phyloP scores from a whole-genome alignment of 345 rosid species.

The Microthlaspi erraticum region DNA sequence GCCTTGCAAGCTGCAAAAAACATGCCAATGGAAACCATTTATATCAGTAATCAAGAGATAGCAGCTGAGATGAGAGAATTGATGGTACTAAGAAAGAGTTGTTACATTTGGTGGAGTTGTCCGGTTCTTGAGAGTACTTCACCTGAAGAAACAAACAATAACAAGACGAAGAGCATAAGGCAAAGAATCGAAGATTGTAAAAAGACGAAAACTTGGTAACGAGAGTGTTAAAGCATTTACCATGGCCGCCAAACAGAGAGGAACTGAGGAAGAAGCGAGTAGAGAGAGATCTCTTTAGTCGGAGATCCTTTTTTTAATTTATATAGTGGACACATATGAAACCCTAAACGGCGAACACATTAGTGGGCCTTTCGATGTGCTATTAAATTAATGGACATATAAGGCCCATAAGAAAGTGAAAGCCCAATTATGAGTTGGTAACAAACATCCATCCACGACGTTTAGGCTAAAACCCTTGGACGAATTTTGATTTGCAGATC shows the following conservation, averaged over 20 bases:
- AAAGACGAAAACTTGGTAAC: not conserved
- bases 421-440: conserved; percentile 10
- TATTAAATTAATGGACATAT: no score
- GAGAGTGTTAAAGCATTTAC: conserved; percentile 17
- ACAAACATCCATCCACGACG: not conserved
- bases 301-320: not conserved
- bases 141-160: conserved; percentile 53
- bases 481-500: not conserved
- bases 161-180: not conserved
- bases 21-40: not conserved
- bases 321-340: conserved; percentile 14
- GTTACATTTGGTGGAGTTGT: conserved; percentile 83
- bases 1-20: conserved; percentile 89
- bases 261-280: not conserved
- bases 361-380: conserved; percentile 20
- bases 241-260: conserved; percentile 18
- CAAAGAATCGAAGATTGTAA: not conserved
- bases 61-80: not conserved
- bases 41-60: not conserved
- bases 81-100: not conserved
- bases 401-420: not conserved
- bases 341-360: conserved; percentile 30
- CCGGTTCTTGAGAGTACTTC: conserved; percentile 97
- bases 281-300: not conserved
- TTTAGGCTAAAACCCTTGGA: conserved; percentile 31